Base-by-base conservation (phyloP, 2,329 filamentous ascomycete species). In the Xylaria sp. region DNA sequence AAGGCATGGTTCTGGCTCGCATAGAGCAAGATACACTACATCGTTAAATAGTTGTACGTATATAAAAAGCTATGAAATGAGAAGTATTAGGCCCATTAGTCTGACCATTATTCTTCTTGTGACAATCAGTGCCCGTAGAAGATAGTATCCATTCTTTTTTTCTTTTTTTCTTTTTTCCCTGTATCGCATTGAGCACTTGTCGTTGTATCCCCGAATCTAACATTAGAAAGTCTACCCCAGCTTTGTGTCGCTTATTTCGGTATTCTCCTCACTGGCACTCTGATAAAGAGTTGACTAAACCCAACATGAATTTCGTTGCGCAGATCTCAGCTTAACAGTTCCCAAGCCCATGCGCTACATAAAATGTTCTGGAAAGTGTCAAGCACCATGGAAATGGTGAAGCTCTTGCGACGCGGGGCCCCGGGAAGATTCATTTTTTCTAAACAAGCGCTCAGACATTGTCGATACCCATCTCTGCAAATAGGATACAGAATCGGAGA, bases 1-100 rank as follows among this genome's bases (percentile, higher is more conserved):
- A 86, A 81, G 77, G 71, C 82, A 0, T 89, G 87, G 87, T 89
- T 82, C 77, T 89, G 87, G 87, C 63, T 88, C 67, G 86, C 85
- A 8, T 88, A 75, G 28, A 20, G 31, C 37, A 44, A 46, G 31
- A 25, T 56, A 48, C 3, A 66, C 46, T 12, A n/a, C 12, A 13
- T 52, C 41, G n/a, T 54, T 18, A n/a, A 54, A 54, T 41, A 37
- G 6, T 46, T 28, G 15, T 65, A 39, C 15, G n/a, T 2, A 18
- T 52, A 20, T 10, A 18, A 46, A 46, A 15, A 46, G 41, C 41
- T 18, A 46, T 15, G 18, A n/a, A 44, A 44, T 56, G 39, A 39
- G n/a, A 55, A 39, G 25, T 54, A 31, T 3, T 9, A 31, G 18
- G 10, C 15, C 51, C 25, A 34, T 54, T 54, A 8, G 4, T 31